Conservation (phyloP, 2,329 filamentous ascomycete genomes). For the Emydomyces testavorans region DNA sequence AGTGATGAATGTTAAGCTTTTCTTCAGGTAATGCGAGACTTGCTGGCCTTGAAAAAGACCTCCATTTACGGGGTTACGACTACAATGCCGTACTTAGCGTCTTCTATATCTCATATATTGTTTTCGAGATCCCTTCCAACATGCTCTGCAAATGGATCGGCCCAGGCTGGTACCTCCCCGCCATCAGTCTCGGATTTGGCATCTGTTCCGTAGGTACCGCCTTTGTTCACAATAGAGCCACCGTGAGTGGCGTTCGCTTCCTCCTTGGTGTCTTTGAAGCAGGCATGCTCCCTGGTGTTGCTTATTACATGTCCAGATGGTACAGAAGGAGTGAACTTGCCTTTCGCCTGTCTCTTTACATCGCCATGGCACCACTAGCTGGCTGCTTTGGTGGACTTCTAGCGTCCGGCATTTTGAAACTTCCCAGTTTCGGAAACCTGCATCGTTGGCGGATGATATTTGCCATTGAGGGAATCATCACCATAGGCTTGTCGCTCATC, state of each 20-base stretch:
- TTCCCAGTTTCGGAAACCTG: constrained; percentile 12
- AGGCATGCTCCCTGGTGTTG: constrained; percentile 61
- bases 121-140: constrained; percentile 60
- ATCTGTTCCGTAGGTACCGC: constrained; percentile 53
- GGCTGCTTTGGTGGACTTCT: constrained; percentile 61
- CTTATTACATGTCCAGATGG: constrained; percentile 62
- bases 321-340: constrained; percentile 58
- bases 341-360: constrained; percentile 56
- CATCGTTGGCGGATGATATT: constrained; percentile 16
- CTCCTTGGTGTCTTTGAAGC: constrained; percentile 59
- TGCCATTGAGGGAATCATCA: constrained; percentile 15
- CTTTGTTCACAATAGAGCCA: constrained; percentile 47
- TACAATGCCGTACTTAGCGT: constrained; percentile 58
- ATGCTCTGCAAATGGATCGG: constrained; percentile 59
- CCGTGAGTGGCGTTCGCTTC: constrained; percentile 52
- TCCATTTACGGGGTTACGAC: constrained; percentile 50
- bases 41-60: constrained; percentile 52
- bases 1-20: not conserved
- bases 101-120: constrained; percentile 63
- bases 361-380: constrained; percentile 58
- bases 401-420: constrained; percentile 32
- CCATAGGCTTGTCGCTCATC: constrained; percentile 12
- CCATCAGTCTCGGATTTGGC: constrained; percentile 52
- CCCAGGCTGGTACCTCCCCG: constrained; percentile 59
- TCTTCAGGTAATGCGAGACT: constrained; percentile 53